Conservation (phyloP, 2,329 filamentous ascomycete genomes). For the Geoglossum cookeanum region DNA sequence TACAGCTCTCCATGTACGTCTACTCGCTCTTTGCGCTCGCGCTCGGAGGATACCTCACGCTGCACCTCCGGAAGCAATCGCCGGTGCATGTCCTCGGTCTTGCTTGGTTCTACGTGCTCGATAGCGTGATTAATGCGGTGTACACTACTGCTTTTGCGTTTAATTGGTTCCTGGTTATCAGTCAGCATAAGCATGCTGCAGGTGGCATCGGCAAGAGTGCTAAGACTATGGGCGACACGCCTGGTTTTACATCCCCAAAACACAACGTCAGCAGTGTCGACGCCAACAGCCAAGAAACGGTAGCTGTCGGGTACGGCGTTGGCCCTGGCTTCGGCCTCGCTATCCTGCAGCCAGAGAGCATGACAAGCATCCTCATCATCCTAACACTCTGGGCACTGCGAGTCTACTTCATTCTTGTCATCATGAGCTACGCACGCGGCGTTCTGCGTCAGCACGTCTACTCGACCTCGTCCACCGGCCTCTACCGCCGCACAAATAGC, state of each 20-base stretch:
- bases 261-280: constrained; percentile 40
- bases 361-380: constrained; percentile 64
- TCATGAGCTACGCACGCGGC: constrained; percentile 65
- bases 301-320: constrained; percentile 16
- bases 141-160: constrained; percentile 71
- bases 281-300: constrained; percentile 34
- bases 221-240: constrained; percentile 38
- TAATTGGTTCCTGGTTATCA: constrained; percentile 68
- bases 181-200: constrained; percentile 31
- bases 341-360: constrained; percentile 44
- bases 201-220: constrained; percentile 23
- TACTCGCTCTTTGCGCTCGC: constrained; percentile 60
- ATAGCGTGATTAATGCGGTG: constrained; percentile 60
- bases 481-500: constrained; percentile 23
- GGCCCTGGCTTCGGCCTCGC: constrained; percentile 35
- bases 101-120: constrained; percentile 69
- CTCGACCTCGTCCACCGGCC: constrained; percentile 25
- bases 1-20: constrained; percentile 81
- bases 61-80: constrained; percentile 59
- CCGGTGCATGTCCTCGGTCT: constrained; percentile 65
- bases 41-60: constrained; percentile 49
- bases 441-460: constrained; percentile 50
- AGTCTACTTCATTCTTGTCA: constrained; percentile 66
- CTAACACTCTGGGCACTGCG: constrained; percentile 53
- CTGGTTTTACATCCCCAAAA: constrained; percentile 45